phyloP scores from a whole-genome alignment of 306 rosid genomes.

The Quercus bicolor region DNA sequence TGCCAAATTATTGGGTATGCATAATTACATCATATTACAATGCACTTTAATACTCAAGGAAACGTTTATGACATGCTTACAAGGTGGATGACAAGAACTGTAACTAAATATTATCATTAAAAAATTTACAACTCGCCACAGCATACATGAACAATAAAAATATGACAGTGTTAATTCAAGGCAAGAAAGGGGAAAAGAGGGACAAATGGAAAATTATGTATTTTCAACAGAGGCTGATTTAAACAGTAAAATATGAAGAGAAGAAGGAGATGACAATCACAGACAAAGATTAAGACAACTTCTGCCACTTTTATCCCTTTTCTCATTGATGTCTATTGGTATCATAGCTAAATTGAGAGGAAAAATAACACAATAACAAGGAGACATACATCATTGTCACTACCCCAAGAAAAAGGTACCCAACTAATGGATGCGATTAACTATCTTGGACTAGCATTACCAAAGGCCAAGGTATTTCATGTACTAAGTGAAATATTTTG shows the following conservation, averaged over 20 bases:
- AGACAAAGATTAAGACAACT: not conserved
- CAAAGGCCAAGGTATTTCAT: not conserved
- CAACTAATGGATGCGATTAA: not conserved
- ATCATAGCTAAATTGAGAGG: not conserved
- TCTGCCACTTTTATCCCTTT: not conserved
- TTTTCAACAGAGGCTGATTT: not conserved
- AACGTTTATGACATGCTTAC: not conserved
- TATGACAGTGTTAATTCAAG: not conserved
- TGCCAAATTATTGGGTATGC: conserved; percentile 24
- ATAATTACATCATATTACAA: not conserved
- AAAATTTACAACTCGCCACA: not conserved
- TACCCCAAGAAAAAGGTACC: not conserved
- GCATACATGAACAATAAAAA: not conserved
- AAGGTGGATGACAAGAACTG: not conserved
- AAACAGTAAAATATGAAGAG: not conserved
- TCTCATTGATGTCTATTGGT: not conserved
- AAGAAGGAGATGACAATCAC: not conserved
- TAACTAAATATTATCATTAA: not conserved
- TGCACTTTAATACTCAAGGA: not conserved
- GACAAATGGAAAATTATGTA: not conserved
- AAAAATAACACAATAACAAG: not conserved
- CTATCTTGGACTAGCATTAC: not conserved
- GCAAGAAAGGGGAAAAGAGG: not conserved
- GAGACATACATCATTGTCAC: not conserved
- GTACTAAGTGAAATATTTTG: not conserved